Base-by-base conservation (phyloP, 257 asterid genomes). In the Mitragyna speciosa region DNA sequence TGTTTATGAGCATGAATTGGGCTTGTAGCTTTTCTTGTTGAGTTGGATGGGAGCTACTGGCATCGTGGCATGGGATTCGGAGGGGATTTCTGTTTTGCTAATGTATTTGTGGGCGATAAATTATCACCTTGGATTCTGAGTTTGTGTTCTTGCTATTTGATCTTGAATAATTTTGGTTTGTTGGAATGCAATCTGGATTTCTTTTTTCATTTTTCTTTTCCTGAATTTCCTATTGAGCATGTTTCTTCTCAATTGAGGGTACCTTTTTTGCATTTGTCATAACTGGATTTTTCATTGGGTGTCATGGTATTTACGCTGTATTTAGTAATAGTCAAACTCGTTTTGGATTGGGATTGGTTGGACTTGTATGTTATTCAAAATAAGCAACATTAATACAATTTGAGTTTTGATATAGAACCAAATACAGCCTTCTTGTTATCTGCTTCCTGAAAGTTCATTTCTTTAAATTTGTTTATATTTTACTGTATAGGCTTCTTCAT, bases 131-230 rank as follows among this genome's bases (percentile, higher is more conserved):
- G 28, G 2, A 12, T 41, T 4, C 39, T 36, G 15, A 41, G 43
- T 3, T 51, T 49, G 49, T 77, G 7, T 48, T 77, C 47, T 49
- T 56, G 59, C 52, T 43, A 22, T 78, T 72, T 66, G 76, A 28
- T 73, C 19, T 69, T 49, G 17, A 47, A 47, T 39, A 59, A 17
- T 76, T 64, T 56, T 16, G 70, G 73, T 20, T 63, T 63, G 12
- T 52, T 28, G 64, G 31, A 49, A 47, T 68, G 33, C 19, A 72
- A 78, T 20, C 49, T 26, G 19, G 63, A 43, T 16, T 12, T 58
- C 45, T 67, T 78, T 45, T 36, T 58, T 58, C 28, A 5, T 54
- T 58, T 51, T 58, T n/a, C 5, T 24, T 26, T 61, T 26, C 76
- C n/a, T 54, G 70, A 14, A 33, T 28, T 49, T 66, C 12, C 22